Evolutionary conservation across 768 basidiomycete species (phyloP), one percentile per base, ranked within the genome.

Genomic region (Trametes coccinea): DNA sequence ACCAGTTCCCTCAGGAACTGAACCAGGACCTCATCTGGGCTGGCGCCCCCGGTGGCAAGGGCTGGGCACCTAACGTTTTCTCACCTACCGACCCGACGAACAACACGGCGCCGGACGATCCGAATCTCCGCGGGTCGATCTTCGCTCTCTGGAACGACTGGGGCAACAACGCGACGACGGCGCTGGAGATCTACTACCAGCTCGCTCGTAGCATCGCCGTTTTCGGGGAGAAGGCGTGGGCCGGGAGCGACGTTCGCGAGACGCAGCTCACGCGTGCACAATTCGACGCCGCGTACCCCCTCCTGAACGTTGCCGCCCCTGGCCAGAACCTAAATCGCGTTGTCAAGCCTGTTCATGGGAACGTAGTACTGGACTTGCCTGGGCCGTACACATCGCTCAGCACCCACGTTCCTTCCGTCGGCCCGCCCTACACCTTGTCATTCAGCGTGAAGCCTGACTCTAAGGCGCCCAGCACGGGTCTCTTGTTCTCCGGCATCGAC

Each of bases 111-210:
- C 37, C 64, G 27, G 65, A 64, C 43, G 63, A 61, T 41, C 65
- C 63, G 30, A 45, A 46, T 44, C 68, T 72, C 14, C 63, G 68
- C 39, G 71, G 71, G 8, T 57, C 68, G 22, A 62, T 70, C 62
- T 67, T 70, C 64, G 67, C 67, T 49, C 62, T 67, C 34, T 69
- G 68, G 68, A 78, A 76, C 47, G 79, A 80, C 66, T 80, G 78
- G 77, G 79, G 79, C 0, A 75, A 79, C 51, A 80, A 78, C 39
- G 77, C 79, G 37, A 79, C 77, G 33, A 80, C 78, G 5, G 74
- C 74, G 7, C 68, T 79, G 10, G 79, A 80, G 69, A 73, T 74
- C 2, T 80, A 79, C 61, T 78, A 78, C 64, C 77, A 79, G 53
- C 69, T 80, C 7, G 71, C 78, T 6, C 74, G 71, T 43, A 78